phyloP scores from a whole-genome alignment of 1,284 basidiomycete species.

The Hypsizygus ulmarius region DNA sequence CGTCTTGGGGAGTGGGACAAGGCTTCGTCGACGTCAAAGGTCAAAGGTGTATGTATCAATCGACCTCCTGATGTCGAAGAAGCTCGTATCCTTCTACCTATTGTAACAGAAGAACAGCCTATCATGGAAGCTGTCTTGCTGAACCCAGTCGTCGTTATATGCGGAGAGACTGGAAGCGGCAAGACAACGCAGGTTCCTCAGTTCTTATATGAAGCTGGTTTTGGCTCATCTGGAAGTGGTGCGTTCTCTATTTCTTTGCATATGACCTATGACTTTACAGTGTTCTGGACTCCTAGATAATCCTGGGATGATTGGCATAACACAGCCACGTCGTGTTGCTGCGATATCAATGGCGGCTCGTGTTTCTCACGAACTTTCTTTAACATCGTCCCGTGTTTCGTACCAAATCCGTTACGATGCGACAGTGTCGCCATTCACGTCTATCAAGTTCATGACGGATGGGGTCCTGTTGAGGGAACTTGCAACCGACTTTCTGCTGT shows the following conservation, averaged over 20 bases:
- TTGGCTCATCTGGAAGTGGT: conserved; percentile 83
- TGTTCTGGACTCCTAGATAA: conserved; percentile 60
- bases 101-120: conserved; percentile 90
- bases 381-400: conserved; percentile 80
- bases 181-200: conserved; percentile 99
- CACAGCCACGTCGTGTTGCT: conserved; percentile 96
- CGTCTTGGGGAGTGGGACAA: conserved; percentile 42
- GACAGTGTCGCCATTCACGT: conserved; percentile 84
- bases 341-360: conserved; percentile 95
- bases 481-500: conserved; percentile 86
- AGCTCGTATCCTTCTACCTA: conserved; percentile 80
- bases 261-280: conserved; percentile 5
- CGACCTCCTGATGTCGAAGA: conserved; percentile 78
- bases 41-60: conserved; percentile 59
- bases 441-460: conserved; percentile 99
- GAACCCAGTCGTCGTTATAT: conserved; percentile 88
- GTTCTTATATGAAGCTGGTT: conserved; percentile 96
- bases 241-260: conserved; percentile 21
- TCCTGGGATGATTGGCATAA: conserved; percentile 97
- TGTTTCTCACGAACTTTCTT: conserved; percentile 84
- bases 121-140: conserved; percentile 92
- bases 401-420: conserved; percentile 98
- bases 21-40: conserved; percentile 17
- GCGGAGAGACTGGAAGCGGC: conserved; percentile 97
- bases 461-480: conserved; percentile 95